Base-by-base conservation (phyloP, 1,284 basidiomycete species). In the Ceratobasidium papillatum region DNA sequence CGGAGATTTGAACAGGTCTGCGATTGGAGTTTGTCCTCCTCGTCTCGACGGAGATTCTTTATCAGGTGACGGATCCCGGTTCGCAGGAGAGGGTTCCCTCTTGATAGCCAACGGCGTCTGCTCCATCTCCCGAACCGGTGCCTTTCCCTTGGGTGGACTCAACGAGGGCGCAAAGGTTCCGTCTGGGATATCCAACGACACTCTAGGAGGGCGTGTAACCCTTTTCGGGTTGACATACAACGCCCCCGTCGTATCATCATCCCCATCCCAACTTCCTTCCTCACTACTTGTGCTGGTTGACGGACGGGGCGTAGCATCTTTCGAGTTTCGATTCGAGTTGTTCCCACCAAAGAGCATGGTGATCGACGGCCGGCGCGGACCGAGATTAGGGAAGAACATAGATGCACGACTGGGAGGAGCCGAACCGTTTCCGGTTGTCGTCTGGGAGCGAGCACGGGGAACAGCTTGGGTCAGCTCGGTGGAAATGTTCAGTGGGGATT, bases 311-410 rank as follows among this genome's bases (percentile, higher is more conserved):
- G 61, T 47, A 25, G 22, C 38, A 19, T 69, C 66, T 45, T 17
- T 51, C 52, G 66, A 58, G 66, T 58, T 43, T 43, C 52, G 66
- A 25, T 56, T 54, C 34, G 36, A 32, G 65, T 36, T 68, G 36
- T 45, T 45, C 2, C 49, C 52, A 11, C 68, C 68, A 51, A 72
- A 72, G 1, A 72, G 43, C 54, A 36, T 45, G 22, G 41, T 61
- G 56, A 72, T 72, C 25, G 68, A 72, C 38, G 68, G 68, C 5
- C 68, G 68, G n/a, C 56, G 54, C 11, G 68, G 68, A 14, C 66
- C 66, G 17, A 72, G 68, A 14, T 49, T 72, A 1, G 68, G 68
- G 68, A 72, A 72, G 45, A 72, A 72, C 68, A 72, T 72, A 27
- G 68, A 72, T 2, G 68, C 68, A n/a, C 68, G 68, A 45, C 68